Conservation (phyloP, 306 rosid genomes). For the Astragalus glycyphyllos region DNA sequence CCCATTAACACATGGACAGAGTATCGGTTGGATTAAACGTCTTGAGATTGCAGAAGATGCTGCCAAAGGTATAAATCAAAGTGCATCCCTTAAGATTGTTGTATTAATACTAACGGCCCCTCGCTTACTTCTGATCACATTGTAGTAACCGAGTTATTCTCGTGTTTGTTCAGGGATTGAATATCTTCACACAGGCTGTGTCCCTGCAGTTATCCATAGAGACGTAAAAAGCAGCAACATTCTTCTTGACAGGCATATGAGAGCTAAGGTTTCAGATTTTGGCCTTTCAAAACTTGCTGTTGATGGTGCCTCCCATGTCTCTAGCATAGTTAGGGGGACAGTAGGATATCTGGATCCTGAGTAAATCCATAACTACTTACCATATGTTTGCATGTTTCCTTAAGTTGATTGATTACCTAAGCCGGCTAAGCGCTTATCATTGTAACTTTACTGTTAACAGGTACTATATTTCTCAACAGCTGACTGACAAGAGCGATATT, state of each 20-base stretch:
- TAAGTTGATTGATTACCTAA: too few relatives aligned
- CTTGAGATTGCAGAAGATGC: conserved; percentile 97
- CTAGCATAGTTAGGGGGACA: conserved; percentile 96
- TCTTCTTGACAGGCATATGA: conserved; percentile 86
- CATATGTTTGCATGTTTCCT: conserved; percentile 15
- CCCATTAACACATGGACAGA: conserved; percentile 69
- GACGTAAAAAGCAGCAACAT: conserved; percentile 97
- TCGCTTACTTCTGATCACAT: neutral
- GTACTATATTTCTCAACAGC: conserved; percentile 95
- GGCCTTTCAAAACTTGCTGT: conserved; percentile 97
- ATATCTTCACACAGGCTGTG: conserved; percentile 96
- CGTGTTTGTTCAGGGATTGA: conserved; percentile 79
- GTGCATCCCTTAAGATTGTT: conserved; percentile 20
- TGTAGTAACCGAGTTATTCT: conserved; percentile 35
- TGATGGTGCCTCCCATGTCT: conserved; percentile 92
- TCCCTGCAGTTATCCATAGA: conserved; percentile 91
- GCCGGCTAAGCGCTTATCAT: neutral
- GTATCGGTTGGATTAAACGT: conserved; percentile 92
- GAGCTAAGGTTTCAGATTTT: conserved; percentile 96
- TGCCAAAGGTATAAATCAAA: conserved; percentile 75
- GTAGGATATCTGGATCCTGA: conserved; percentile 98
- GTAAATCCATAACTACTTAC: conserved; percentile 60
- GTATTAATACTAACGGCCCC: neutral
- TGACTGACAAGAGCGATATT: conserved; percentile 95
- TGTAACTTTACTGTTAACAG: conserved; percentile 49